Evolutionary conservation across 192 early-diverging fungal species (phyloP), one percentile per base, ranked within the genome.

Genomic region (Ambispora gerdemannii): DNA sequence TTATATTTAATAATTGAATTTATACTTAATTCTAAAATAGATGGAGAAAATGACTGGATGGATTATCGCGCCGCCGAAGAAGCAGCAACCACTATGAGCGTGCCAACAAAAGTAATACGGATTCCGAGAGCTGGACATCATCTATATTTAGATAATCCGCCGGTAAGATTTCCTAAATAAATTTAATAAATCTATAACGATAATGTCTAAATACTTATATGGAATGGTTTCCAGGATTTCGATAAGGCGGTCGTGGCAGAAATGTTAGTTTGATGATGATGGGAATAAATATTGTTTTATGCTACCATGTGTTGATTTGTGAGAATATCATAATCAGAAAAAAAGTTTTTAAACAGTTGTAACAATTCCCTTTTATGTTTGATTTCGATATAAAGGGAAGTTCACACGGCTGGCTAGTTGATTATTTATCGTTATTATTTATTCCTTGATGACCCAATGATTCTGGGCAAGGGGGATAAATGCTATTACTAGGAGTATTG

Each of bases 21-120:
- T 50, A 19, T 47, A 31, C 17, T 72, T 10, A 28, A 34, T 30
- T 11, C n/a, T 32, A 47, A n/a, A 11, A n/a, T 68, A 79, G 78
- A 93, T 64, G 92, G 92, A n/a, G 77, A 77, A 22, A 73, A 78
- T 32, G 94, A 96, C 82, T 96, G 95, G 95, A 94, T 96, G 91
- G 92, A 96, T 71, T 87, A 87, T 74, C 76, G 78, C 20, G 84
- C 88, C 24, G 93, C 88, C 50, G 77, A 88, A 43, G 75, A 84
- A 50, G 90, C 84, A 20, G 80, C 75, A n/a, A 76, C 77, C 19
- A 75, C 74, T 2, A 90, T 87, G 78, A 78, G 71, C 0, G 88
- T 87, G 4, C 81, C 79, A 3, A 74, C 78, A 28, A 73, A 73
- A 53, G 50, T 84, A 35, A 73, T 81, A 51, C 68, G 81, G 36